Evolutionary conservation across 257 asterid species (phyloP), one percentile per base, ranked within the genome.

Genomic region (Linaria vulgaris): DNA sequence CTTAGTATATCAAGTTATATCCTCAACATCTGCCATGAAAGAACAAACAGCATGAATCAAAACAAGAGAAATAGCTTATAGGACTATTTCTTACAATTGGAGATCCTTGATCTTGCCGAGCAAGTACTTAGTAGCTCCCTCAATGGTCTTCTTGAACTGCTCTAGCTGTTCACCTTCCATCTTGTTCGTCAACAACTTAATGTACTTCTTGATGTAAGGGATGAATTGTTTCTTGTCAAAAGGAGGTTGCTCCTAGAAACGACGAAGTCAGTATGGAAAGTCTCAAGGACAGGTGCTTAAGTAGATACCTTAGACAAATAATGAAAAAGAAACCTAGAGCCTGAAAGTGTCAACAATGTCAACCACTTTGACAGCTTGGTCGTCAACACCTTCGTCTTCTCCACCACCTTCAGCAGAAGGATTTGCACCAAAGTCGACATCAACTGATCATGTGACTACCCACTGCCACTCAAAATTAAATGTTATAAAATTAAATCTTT

Each of bases 261-360:
- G 9, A 34, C 10, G 1, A 34, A 34, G 9, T 34, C 9, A 3
- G 41, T 1, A 4, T 34, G n/a, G 10, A 8, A 7, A 34, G 41
- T 34, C 9, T 6, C 41, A 34, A 34, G 9, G 1, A 34, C 10
- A 7, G 41, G 41, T 34, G 9, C 9, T 34, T 8, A 34, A 34
- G 9, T 34, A 34, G 10, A 3, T 34, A 4, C 1, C 10, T 34
- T 11, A 34, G 41, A 34, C 6, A 34, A 34, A 7, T 34, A 34
- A 56, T 1, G 14, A 3, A 16, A n/a, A 25, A 58, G 62, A 6
- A 64, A 88, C 97, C 95, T 90, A 96, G 34, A 88, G 95, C 53
- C 95, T 83, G 58, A 90, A 90, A 0, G 97, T 90, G 86, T 90
- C 97, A 16, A 83, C 88, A 56, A 90, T 85, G 77, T 90, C 97